Evolutionary conservation across 345 rosid species (phyloP), one percentile per base, ranked within the genome.

Genomic region (Sisymbrium irio): DNA sequence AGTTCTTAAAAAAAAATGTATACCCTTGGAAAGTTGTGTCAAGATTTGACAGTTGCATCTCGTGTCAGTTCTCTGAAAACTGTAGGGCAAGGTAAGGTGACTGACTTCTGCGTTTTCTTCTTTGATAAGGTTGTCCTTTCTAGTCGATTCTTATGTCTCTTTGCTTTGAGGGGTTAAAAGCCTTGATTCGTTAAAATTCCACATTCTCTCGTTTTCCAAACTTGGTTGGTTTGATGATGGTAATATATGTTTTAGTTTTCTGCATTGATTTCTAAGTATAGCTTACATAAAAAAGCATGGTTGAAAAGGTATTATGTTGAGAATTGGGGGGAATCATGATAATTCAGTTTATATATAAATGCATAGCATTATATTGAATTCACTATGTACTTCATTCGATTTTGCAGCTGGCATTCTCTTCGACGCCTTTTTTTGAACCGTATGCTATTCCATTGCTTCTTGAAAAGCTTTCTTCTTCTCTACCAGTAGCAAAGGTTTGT

Each of bases 351-450:
- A 2, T 19, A 13, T 19, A 41, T 14, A 27, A 54, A 32, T 64
- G 14, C 36, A 55, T 42, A 6, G 9, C 17, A 20, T 59, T 59
- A 27, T 12, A 25, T 32, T 25, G 42, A 22, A 61, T 9, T 46
- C 33, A 18, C 51, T 44, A 63, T 63, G 36, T 76, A 55, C 55
- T 74, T 76, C 49, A 45, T 61, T 71, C 4, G 58, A 28, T 72
- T 73, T 60, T 51, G 59, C 86, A 92, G 99, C 75, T 69, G 76
- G 93, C 99, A 45, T 78, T 92, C 77, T 83, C 96, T 22, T 86
- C 93, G n/a, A 86, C 97, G 0, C 88, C 97, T 27, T 83, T 89
- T 40, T 90, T 88, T 82, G 99, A 90, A 81, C 96, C 99, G 51
- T 95, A 81, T 82, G 88, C 83, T 72, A 73, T 92, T 72, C 97